phyloP scores from a whole-genome alignment of 2,329 filamentous ascomycete genomes.

The Cercospora sp. region DNA sequence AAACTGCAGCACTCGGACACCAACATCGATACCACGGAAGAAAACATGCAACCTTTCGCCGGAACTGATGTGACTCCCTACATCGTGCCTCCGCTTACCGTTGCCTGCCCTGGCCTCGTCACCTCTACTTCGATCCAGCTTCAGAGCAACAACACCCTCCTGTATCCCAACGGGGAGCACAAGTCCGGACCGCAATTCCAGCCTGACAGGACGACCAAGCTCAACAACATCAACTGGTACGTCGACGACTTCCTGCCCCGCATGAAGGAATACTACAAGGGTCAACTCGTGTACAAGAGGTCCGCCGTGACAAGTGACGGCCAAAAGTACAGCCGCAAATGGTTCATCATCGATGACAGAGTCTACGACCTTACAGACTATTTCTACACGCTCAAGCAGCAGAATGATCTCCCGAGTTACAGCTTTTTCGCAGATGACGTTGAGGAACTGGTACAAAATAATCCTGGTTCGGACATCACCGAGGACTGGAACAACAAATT shows the following conservation, averaged over 20 bases:
- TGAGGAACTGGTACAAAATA: conserved; percentile 66
- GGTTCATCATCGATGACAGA: conserved; percentile 73
- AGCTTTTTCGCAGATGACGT: conserved; percentile 71
- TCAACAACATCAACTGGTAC: conserved; percentile 76
- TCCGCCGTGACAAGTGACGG: conserved; percentile 65
- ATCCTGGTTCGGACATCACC: conserved; percentile 79
- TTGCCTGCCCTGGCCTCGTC: conserved; percentile 74
- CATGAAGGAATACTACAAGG: conserved; percentile 85
- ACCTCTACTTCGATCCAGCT: conserved; percentile 58
- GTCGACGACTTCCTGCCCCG: conserved; percentile 67
- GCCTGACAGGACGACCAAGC: conserved; percentile 53
- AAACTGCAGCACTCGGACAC: conserved; percentile 79
- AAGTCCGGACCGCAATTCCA: conserved; percentile 64
- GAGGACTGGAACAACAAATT: conserved; percentile 60
- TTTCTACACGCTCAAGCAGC: conserved; percentile 69
- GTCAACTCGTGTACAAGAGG: conserved; percentile 72
- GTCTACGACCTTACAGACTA: conserved; percentile 94
- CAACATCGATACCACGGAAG: conserved; percentile 56
- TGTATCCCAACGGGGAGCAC: conserved; percentile 57
- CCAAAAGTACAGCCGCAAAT: conserved; percentile 65
- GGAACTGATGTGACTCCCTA: conserved; percentile 81
- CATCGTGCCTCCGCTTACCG: conserved; percentile 73
- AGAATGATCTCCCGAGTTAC: conserved; percentile 58
- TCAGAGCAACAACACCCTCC: conserved; percentile 63
- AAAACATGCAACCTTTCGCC: conserved; percentile 73